A percentile compares a stretch with the other conserved stretches of the same genome.
Conservation (phyloP, 2,329 filamentous ascomycete genomes). For the Domatiomyces globalis region DNA sequence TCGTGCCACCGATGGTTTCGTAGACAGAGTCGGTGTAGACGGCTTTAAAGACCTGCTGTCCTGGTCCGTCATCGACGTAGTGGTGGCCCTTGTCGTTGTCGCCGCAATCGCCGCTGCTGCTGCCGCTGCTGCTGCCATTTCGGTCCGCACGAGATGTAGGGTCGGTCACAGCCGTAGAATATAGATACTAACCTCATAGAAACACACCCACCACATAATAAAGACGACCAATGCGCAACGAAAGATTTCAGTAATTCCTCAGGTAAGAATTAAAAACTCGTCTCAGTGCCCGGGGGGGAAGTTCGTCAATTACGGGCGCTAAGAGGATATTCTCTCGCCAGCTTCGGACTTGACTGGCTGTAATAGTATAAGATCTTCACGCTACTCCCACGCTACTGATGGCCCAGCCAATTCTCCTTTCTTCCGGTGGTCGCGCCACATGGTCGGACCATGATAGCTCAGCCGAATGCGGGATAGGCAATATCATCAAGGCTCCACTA, state of each 20-base stretch:
- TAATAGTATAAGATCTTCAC: not conserved
- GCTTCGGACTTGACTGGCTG: not conserved
- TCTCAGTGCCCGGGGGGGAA: not conserved
- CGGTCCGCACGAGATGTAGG: not conserved
- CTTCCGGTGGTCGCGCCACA: not conserved
- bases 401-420: not conserved
- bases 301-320: not conserved
- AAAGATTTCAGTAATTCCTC: too few species aligned
- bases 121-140: not conserved
- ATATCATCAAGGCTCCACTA: not conserved
- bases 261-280: not conserved
- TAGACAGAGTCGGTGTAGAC: not conserved
- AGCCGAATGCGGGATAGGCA: not conserved
- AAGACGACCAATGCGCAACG: not conserved
- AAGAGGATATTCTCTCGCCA: not conserved
- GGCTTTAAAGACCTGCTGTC: not conserved
- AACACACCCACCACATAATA: not conserved
- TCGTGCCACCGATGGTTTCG: not conserved
- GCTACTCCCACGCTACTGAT: not conserved
- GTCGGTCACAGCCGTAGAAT: not conserved
- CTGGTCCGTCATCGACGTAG: not conserved
- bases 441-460: not conserved
- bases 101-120: not conserved
- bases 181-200: not conserved
- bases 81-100: not conserved